Base-by-base conservation (phyloP, 306 rosid species). In the Ziziphus jujuba region DNA sequence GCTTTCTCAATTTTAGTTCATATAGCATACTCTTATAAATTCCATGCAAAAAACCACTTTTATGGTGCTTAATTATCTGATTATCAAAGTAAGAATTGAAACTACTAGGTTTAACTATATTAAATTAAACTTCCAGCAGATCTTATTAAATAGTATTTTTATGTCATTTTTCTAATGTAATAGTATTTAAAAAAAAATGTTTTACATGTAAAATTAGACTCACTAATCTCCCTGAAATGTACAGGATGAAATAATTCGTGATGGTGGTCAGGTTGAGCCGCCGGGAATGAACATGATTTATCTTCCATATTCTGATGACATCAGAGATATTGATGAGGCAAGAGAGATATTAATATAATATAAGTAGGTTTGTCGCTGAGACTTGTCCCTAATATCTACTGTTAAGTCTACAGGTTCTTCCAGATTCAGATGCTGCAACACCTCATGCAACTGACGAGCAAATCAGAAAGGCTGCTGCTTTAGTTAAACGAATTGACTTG, bases 221-320 rank as follows among this genome's bases (percentile, higher is more conserved):
- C 34, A 57, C 14, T 11, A 7, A 15, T 69, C 53, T 68, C 17
- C 57, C 43, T 56, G 19, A 47, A 69, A 63, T 51, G 48, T 48
- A 47, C 82, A 92, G 98, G 96, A 92, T 0, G 98, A 92, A 80
- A 77, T 92, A 54, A 60, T 77, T 68, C 78, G 73, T 60, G 80
- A 82, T 55, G 92, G 90, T 63, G 80, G 88, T 81, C 97, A 92
- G 86, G 72, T 92, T 63, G 97, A 87, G 79, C 98, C 98, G 0
- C 98, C 98, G 10, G 98, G 98, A 82, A 84, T 92, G 97, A 87
- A 87, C 75, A 87, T 92, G 96, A 72, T 92, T 67, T 85, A 84
- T 88, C 95, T 92, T 70, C 97, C 98, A 56, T 92, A 86, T 77
- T 81, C 87, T 61, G 98, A 90, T 75, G 98, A 92, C 78, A 90